phyloP scores from a whole-genome alignment of 768 basidiomycete species.

The Tulasnella sp. region DNA sequence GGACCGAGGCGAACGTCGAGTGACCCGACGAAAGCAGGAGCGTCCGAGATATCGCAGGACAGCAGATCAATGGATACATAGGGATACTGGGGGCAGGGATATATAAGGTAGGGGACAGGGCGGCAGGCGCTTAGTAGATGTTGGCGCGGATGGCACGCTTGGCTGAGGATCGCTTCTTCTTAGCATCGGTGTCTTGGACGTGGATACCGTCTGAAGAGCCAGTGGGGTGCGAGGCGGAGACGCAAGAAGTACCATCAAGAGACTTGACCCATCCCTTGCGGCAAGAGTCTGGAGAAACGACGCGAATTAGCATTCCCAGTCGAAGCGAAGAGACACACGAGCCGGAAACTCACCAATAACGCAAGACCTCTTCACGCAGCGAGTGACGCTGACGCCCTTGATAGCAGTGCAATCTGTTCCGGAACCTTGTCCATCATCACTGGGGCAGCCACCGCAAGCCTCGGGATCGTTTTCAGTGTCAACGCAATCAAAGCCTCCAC shows the following conservation, averaged over 20 bases:
- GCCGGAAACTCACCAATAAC: neutral
- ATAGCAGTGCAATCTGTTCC: conserved; percentile 42
- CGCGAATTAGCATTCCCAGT: neutral
- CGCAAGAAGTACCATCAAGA: neutral
- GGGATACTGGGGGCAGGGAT: neutral
- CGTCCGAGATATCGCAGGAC: neutral
- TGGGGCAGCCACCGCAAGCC: conserved; percentile 11
- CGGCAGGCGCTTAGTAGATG: neutral
- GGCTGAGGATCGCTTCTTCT: neutral
- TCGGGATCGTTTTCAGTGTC: conserved; percentile 8
- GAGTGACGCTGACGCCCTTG: conserved; percentile 35
- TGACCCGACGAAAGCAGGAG: neutral
- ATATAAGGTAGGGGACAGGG: neutral
- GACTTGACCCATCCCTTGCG: neutral
- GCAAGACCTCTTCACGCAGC: conserved; percentile 34
- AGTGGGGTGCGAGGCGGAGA: neutral
- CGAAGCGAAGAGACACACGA: neutral
- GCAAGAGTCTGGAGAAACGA: neutral
- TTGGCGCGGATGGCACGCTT: neutral
- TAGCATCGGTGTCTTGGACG: neutral
- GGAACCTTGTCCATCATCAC: neutral
- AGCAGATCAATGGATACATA: neutral
- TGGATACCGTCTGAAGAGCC: neutral
- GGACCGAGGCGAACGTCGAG: too few species aligned
- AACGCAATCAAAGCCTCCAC: conserved; percentile 13